phyloP scores from a whole-genome alignment of 306 rosid genomes.

The Prunus salicina region DNA sequence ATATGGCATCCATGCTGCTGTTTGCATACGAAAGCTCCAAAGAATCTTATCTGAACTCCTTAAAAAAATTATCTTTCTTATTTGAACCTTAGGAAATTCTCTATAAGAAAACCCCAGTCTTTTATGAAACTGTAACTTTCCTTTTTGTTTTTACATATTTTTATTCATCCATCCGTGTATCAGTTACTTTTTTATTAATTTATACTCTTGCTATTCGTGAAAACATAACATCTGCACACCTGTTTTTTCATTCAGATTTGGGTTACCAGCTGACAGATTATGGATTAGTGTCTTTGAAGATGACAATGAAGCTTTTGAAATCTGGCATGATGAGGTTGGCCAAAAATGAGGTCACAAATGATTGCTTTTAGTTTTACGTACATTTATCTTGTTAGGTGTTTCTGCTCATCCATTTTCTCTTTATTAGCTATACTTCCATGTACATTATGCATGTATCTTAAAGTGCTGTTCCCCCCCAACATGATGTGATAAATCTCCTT shows the following conservation, averaged over 20 bases:
- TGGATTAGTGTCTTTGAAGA: conserved; percentile 86
- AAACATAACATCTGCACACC: conserved; percentile 1
- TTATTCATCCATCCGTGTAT: not conserved
- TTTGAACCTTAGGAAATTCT: not conserved
- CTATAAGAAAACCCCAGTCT: not conserved
- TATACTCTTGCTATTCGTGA: not conserved
- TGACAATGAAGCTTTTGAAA: conserved; percentile 74
- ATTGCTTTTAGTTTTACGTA: conserved; percentile 7
- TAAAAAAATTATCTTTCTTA: not conserved
- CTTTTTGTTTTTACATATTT: not conserved
- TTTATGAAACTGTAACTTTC: not conserved
- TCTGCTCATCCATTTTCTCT: not conserved
- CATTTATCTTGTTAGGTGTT: not conserved
- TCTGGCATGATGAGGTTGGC: conserved; percentile 78
- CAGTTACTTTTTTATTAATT: not conserved
- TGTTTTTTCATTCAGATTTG: conserved; percentile 54
- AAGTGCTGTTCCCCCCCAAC: not conserved
- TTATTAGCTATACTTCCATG: not conserved
- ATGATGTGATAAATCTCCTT: not conserved
- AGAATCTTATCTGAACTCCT: not conserved
- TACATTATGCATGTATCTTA: not conserved
- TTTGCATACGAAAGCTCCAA: not conserved
- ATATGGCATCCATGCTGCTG: not conserved
- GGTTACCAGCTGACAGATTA: conserved; percentile 61
- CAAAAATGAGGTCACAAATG: not conserved